These are phyloP conservation scores for Tulasnella sp. DNA, from an alignment of 768 basidiomycete species.

Conservation along the genomic window DNA sequence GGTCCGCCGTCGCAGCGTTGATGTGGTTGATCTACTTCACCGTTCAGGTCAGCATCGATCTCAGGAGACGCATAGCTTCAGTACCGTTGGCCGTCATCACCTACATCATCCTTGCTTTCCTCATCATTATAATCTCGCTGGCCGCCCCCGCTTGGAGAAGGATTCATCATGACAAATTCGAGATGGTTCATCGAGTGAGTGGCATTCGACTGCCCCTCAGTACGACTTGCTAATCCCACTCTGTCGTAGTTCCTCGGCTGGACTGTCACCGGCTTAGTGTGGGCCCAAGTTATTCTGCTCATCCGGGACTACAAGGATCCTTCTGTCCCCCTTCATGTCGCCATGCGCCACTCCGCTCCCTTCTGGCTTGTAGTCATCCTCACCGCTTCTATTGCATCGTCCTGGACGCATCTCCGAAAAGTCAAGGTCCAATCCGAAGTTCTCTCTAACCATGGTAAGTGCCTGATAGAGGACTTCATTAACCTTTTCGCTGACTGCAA, in stretches of 20 bases:
- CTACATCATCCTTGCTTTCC: constrained; percentile 38
- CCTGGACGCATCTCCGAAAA: constrained; percentile 54
- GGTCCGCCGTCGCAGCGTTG: constrained; percentile 19
- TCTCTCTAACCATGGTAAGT: constrained; percentile 42
- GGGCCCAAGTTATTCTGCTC: constrained; percentile 49
- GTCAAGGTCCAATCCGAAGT: constrained; percentile 45
- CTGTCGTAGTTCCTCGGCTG: constrained; percentile 41
- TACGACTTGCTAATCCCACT: not conserved
- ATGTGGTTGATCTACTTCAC: constrained; percentile 24
- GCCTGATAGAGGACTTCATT: not conserved
- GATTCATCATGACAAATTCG: constrained; percentile 47
- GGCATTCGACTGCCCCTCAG: not conserved
- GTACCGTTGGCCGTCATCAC: constrained; percentile 12
- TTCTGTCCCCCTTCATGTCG: constrained; percentile 36
- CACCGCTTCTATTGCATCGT: constrained; percentile 48
- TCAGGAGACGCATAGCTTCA: not conserved
- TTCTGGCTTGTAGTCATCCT: constrained; percentile 53
- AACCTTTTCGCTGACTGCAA: not conserved
- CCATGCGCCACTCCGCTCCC: constrained; percentile 39
- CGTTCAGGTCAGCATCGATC: constrained; percentile 16
- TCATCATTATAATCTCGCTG: constrained; percentile 44
- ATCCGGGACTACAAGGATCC: constrained; percentile 45
- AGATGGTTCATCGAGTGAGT: constrained; percentile 41
- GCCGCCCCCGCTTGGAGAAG: constrained; percentile 45
- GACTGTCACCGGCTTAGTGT: constrained; percentile 46